A percentile compares a stretch with the other conserved stretches of the same genome.
phyloP scores from a whole-genome alignment of 108 stramenopile species.

The Cylindrotheca fusiformis region DNA sequence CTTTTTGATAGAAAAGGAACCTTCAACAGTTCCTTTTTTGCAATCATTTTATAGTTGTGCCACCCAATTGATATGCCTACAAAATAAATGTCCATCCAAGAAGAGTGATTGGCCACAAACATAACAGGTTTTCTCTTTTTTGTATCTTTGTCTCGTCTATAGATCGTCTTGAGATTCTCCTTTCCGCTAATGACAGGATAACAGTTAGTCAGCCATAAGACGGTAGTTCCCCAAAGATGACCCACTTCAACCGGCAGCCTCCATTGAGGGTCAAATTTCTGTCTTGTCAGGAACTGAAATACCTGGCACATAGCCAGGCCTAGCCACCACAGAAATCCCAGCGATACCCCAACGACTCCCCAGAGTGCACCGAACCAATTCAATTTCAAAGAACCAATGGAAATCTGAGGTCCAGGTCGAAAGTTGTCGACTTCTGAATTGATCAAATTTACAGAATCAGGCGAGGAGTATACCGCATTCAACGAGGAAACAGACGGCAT shows the following conservation, averaged over 20 bases:
- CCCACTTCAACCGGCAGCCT: background rate
- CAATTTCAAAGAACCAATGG: background rate
- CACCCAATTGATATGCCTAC: slow-evolving; percentile 60
- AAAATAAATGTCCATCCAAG: slow-evolving; percentile 77
- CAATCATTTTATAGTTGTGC: slow-evolving; percentile 53
- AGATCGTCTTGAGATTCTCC: background rate
- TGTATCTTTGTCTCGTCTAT: background rate
- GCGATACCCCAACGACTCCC: background rate
- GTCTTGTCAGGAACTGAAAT: background rate
- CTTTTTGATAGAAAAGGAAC: slow-evolving; percentile 68
- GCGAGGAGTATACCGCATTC: background rate
- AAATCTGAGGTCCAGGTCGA: background rate
- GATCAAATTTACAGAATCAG: background rate
- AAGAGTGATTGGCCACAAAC: slow-evolving; percentile 71
- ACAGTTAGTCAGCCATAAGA: background rate
- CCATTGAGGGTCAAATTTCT: background rate
- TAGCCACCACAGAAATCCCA: background rate
- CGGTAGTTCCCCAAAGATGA: background rate
- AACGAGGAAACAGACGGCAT: too few species aligned
- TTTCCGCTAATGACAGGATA: background rate
- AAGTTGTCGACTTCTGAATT: background rate
- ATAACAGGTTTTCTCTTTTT: slow-evolving; percentile 45
- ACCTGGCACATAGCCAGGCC: background rate
- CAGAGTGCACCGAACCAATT: background rate
- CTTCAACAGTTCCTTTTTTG: slow-evolving; percentile 5